A percentile compares a stretch with the other conserved stretches of the same genome.
Conservation (phyloP, 2,329 filamentous ascomycete genomes). For the Chrysoporthe cubensis region DNA sequence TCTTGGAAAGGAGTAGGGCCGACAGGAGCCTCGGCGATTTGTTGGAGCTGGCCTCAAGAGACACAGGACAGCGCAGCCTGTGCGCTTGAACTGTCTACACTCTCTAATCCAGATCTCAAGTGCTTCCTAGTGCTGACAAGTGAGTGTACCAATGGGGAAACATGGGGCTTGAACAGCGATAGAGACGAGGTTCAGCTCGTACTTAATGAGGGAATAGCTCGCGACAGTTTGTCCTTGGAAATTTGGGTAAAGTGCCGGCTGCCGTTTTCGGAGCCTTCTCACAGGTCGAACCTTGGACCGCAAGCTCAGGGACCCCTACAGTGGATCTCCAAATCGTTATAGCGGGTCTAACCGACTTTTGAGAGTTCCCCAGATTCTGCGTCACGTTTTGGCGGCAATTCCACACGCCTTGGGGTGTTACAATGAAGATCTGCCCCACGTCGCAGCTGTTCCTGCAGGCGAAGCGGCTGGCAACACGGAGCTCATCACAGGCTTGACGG, state of each 20-base stretch:
- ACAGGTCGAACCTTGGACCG: slow-evolving; percentile 13
- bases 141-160: neutral
- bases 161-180: neutral
- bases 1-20: neutral
- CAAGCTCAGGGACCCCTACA: neutral
- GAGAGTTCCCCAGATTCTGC: slow-evolving; percentile 22
- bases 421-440: slow-evolving; percentile 11
- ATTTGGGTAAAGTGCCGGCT: slow-evolving; percentile 5
- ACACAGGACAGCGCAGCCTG: too few relatives aligned
- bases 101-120: neutral
- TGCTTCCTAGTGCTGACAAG: neutral
- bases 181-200: neutral
- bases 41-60: neutral
- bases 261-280: slow-evolving; percentile 15
- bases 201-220: neutral
- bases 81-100: neutral
- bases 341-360: slow-evolving; percentile 11
- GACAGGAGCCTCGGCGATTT: neutral
- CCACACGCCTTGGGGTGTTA: slow-evolving; percentile 1
- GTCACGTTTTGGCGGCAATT: neutral
- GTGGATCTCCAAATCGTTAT: neutral
- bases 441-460: slow-evolving; percentile 16
- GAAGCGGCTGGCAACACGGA: slow-evolving; percentile 5
- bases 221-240: slow-evolving; percentile 1
- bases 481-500: neutral